A percentile compares a stretch with the other conserved stretches of the same genome.
phyloP scores from a whole-genome alignment of 176 grass and related monocot species.

The Juncus inflexus region DNA sequence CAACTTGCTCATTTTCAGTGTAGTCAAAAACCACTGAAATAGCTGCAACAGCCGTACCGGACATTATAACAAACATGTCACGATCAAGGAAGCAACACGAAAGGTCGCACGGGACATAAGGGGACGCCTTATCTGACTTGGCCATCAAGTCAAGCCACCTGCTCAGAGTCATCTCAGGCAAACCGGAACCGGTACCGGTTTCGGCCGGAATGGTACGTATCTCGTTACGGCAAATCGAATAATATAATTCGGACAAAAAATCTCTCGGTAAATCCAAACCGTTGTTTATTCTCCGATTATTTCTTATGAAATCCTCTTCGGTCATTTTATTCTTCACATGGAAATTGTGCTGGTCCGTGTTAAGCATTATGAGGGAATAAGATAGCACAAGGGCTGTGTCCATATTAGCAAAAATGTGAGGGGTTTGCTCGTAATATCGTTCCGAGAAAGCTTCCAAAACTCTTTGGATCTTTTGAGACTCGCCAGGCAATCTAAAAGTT shows the following conservation, averaged over 20 bases:
- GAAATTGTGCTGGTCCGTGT: constrained; percentile 95
- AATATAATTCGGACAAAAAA: constrained; percentile 70
- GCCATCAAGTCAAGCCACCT: constrained; percentile 87
- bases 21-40: constrained; percentile 97
- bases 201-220: constrained; percentile 84
- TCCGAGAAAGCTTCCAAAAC: constrained; percentile 96
- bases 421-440: constrained; percentile 90
- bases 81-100: constrained; percentile 69
- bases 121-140: constrained; percentile 73
- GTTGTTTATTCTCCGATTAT: constrained; percentile 90
- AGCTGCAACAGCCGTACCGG: constrained; percentile 78
- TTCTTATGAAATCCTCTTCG: constrained; percentile 96
- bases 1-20: constrained; percentile 67
- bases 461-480: constrained; percentile 96
- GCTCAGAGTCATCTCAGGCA: constrained; percentile 89
- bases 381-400: constrained; percentile 87
- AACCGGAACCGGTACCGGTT: constrained; percentile 32
- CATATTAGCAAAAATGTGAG: constrained; percentile 74
- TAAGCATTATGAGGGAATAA: constrained; percentile 96
- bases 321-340: constrained; percentile 99
- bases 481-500: constrained; percentile 92
- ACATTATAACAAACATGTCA: constrained; percentile 91
- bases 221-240: constrained; percentile 92
- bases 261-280: constrained; percentile 84
- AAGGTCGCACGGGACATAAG: constrained; percentile 57